Conservation (phyloP, 805 yeast species). For the Lachancea meyersii region DNA sequence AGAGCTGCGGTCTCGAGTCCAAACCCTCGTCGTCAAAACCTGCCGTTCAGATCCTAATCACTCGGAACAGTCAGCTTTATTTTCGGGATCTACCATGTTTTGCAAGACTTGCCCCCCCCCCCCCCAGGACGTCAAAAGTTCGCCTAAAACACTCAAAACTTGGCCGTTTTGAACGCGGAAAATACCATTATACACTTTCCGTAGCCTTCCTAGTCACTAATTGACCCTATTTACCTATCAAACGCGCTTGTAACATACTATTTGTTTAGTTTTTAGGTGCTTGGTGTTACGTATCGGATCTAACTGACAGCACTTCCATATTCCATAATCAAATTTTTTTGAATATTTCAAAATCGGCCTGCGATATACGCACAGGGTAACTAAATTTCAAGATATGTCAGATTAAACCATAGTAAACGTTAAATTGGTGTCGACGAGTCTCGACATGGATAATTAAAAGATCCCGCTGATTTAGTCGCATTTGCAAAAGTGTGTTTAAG, state of each 20-base stretch:
- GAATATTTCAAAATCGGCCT: constrained; percentile 1
- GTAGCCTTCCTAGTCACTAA: background rate
- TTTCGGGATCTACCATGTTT: no score
- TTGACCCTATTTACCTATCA: background rate
- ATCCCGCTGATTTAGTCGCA: no score
- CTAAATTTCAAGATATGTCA: no score
- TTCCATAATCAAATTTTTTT: constrained; percentile 9
- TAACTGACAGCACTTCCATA: background rate
- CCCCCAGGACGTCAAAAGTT: background rate
- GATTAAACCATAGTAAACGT: no score
- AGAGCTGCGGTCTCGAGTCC: no score
- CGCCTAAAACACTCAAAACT: background rate
- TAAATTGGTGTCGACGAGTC: no score
- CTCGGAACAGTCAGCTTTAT: constrained; percentile 22
- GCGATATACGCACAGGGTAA: background rate
- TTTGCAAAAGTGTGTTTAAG: no score
- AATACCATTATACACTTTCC: background rate
- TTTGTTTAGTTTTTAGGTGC: constrained; percentile 2
- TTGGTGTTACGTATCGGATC: constrained; percentile 6
- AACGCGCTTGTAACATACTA: constrained; percentile 6
- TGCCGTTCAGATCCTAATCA: constrained; percentile 53
- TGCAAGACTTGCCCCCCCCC: no score
- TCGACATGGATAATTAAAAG: no score
- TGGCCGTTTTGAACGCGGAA: background rate
- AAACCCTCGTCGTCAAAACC: constrained; percentile 92